phyloP scores from a whole-genome alignment of 202 grass and related monocot genomes.

The Schoenoplectus tabernaemontani region DNA sequence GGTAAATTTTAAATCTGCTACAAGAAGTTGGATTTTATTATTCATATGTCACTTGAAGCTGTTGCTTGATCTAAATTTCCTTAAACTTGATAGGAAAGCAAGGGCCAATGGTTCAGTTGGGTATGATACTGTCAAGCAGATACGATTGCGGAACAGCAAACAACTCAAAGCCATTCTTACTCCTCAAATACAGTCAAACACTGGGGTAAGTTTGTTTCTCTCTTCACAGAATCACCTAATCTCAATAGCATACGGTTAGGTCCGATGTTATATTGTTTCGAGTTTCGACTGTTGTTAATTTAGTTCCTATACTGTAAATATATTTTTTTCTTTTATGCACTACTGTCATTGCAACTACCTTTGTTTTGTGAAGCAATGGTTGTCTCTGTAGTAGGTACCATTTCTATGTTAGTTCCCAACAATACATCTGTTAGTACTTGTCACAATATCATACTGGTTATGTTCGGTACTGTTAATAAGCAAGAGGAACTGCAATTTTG shows the following conservation, averaged over 20 bases:
- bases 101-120: slow-evolving; percentile 52
- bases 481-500: not conserved
- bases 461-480: not conserved
- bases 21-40: not conserved
- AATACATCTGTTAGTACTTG: not conserved
- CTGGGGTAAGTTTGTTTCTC: slow-evolving; percentile 31
- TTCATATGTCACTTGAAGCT: not conserved
- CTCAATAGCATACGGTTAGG: not conserved
- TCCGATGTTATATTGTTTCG: not conserved
- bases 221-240: not conserved
- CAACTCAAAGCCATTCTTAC: slow-evolving; percentile 38
- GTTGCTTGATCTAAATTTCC: not conserved
- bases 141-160: slow-evolving; percentile 42
- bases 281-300: not conserved
- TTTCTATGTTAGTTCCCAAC: not conserved
- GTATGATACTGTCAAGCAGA: slow-evolving; percentile 33
- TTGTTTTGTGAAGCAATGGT: not conserved
- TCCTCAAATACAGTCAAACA: slow-evolving; percentile 42
- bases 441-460: not conserved
- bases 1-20: not conserved
- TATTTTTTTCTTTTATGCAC: not conserved
- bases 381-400: not conserved
- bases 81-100: slow-evolving; percentile 34
- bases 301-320: not conserved
- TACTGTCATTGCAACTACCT: not conserved